Conservation (phyloP, 192 early-diverging fungal genomes). For the Pilaira anomala region DNA sequence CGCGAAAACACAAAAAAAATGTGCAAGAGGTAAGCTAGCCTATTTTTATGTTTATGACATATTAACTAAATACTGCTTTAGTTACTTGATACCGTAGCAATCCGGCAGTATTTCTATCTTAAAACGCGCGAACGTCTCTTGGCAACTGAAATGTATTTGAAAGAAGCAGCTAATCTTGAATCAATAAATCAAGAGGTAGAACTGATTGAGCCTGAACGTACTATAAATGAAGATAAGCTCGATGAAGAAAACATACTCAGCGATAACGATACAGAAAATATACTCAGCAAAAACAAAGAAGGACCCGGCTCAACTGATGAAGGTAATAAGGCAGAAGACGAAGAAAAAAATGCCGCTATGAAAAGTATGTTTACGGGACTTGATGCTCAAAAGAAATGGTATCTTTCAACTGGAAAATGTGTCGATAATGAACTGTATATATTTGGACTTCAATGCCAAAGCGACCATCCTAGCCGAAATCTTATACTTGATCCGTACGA, state of each 20-base stretch:
- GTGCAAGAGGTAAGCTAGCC: too few relatives aligned
- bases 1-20: too few relatives aligned
- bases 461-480: neutral
- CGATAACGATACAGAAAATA: too few relatives aligned
- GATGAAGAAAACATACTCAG: too few relatives aligned
- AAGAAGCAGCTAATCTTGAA: neutral
- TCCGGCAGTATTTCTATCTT: neutral
- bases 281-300: too few relatives aligned
- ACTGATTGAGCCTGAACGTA: too few relatives aligned
- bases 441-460: neutral
- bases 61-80: neutral
- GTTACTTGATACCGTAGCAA: neutral
- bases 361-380: too few relatives aligned
- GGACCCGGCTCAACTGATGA: too few relatives aligned
- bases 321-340: too few relatives aligned
- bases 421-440: neutral
- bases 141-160: neutral
- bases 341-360: too few relatives aligned
- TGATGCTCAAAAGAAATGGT: neutral
- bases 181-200: too few relatives aligned
- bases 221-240: too few relatives aligned
- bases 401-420: neutral
- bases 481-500: neutral
- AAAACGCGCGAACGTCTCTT: neutral
- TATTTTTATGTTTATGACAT: neutral